Evolutionary conservation across 2,329 filamentous ascomycete species (phyloP).

Genomic region (Aureobasidium sp.): DNA sequence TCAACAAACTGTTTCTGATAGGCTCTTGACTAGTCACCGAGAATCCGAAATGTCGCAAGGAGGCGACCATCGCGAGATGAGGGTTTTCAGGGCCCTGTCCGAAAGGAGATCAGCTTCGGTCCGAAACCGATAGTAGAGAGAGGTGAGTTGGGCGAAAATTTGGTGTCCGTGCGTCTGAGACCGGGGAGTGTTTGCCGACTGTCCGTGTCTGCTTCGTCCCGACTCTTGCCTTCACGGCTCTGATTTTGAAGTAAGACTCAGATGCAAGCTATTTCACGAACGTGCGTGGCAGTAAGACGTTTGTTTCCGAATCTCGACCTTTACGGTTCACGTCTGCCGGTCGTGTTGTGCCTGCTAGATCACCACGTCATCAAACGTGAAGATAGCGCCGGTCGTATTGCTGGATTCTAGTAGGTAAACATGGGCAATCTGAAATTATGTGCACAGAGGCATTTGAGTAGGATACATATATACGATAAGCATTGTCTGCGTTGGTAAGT

Average conservation of each 20-base stretch:
- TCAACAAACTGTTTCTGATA: background rate
- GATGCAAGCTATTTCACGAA: background rate
- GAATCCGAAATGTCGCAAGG: background rate
- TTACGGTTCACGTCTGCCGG: background rate
- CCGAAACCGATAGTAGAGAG: background rate
- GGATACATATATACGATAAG: background rate
- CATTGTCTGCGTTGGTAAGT: background rate
- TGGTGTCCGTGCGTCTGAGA: background rate
- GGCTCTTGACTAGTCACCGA: background rate
- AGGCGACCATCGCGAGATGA: background rate
- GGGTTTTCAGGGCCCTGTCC: background rate
- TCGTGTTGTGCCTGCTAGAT: background rate
- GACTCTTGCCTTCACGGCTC: background rate
- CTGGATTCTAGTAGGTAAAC: background rate
- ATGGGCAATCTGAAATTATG: background rate
- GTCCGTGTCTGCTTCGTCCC: background rate
- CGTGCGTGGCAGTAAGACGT: background rate
- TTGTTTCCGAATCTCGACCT: background rate
- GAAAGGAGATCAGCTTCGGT: background rate
- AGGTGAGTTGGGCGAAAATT: background rate
- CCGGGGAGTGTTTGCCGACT: background rate
- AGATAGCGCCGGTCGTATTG: background rate
- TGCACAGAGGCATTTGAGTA: background rate
- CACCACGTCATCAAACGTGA: background rate
- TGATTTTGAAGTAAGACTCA: background rate